These are phyloP conservation scores for Dactylis glomerata DNA, from an alignment of 176 grass and related monocot genomes.

Conservation along the genomic window DNA sequence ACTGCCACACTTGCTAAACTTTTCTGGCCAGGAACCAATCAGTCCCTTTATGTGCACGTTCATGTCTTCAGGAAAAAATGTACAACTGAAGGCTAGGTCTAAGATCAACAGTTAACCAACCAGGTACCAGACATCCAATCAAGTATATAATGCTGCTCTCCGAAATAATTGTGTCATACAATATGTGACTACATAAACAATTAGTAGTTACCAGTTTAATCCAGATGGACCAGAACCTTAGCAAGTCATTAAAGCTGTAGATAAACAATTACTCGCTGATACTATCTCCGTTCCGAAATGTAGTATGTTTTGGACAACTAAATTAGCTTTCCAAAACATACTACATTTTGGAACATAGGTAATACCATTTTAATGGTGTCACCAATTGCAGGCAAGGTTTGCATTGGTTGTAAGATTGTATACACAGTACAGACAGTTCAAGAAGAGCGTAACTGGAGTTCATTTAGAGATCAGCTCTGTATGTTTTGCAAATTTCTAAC, in stretches of 20 bases:
- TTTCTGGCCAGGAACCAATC: no score
- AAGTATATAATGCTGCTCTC: not conserved
- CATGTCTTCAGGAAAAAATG: not conserved
- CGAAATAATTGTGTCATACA: not conserved
- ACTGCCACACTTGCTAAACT: no score
- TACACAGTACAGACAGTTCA: not conserved
- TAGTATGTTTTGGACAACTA: no score
- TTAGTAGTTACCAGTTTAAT: not conserved
- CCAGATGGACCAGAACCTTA: no score
- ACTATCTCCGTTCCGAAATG: no score
- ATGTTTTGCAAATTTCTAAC: not conserved
- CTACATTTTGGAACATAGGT: no score
- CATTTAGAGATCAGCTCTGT: not conserved
- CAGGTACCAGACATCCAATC: not conserved
- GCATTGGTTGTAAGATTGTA: not conserved
- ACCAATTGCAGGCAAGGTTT: not conserved
- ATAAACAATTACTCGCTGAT: no score
- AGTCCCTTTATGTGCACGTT: not conserved
- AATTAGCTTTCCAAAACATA: no score
- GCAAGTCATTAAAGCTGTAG: not conserved
- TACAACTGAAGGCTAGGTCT: not conserved
- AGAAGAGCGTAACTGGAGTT: not conserved
- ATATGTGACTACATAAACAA: not conserved
- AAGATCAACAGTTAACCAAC: not conserved
- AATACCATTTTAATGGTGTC: not conserved